Percentiles rank a stretch among this genome's conserved stretches.
phyloP scores from a whole-genome alignment of 2,329 filamentous ascomycete genomes.

The Macrophomina pseudophaseolina region DNA sequence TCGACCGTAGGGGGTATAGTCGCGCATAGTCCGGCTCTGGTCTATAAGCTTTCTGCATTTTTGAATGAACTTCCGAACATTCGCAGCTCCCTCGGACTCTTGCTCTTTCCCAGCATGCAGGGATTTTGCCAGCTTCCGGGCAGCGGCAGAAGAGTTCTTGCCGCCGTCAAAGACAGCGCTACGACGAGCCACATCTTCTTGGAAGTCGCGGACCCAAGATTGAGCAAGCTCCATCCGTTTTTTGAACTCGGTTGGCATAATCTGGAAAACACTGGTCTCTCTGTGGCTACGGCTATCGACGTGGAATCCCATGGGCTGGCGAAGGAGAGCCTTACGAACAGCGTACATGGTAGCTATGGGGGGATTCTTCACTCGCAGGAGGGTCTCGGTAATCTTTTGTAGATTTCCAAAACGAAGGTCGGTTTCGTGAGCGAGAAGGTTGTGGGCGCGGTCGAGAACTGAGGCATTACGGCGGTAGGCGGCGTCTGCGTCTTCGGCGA shows the following conservation, averaged over 20 bases:
- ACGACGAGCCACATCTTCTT: conserved; percentile 50
- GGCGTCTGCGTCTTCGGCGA: conserved; percentile 52
- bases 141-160: not conserved
- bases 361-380: conserved; percentile 50
- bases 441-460: conserved; percentile 57
- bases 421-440: conserved; percentile 49
- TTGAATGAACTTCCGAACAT: conserved; percentile 47
- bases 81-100: conserved; percentile 30
- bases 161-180: not conserved
- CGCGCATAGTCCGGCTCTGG: conserved; percentile 46
- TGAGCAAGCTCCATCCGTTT: conserved; percentile 58
- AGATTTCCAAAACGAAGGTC: conserved; percentile 55
- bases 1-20: conserved; percentile 39
- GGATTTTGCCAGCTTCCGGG: not conserved
- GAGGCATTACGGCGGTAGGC: conserved; percentile 54
- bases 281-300: conserved; percentile 56
- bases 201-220: conserved; percentile 59
- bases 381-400: conserved; percentile 50
- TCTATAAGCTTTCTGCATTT: conserved; percentile 49
- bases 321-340: conserved; percentile 68
- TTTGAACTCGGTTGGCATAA: conserved; percentile 63
- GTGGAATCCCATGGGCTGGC: conserved; percentile 66
- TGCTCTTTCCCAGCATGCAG: not conserved
- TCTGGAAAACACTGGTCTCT: conserved; percentile 65
- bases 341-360: conserved; percentile 65